phyloP scores from a whole-genome alignment of 192 early-diverging fungal species.

The Haplosporangium gracile region DNA sequence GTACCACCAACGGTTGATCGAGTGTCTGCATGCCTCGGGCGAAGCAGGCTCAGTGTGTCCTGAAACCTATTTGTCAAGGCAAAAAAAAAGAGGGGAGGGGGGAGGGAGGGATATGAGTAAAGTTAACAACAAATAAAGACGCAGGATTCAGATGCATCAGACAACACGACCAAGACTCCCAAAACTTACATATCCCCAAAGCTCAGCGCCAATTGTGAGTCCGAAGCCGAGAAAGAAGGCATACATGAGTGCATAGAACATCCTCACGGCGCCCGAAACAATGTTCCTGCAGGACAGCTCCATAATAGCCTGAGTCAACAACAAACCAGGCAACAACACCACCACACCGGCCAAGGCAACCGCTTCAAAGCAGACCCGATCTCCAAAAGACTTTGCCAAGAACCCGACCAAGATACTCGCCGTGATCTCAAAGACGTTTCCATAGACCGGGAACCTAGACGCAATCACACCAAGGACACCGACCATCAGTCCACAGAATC shows the following conservation, averaged over 20 bases:
- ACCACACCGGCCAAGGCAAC: constrained; percentile 53
- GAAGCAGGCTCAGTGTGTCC: constrained; percentile 19
- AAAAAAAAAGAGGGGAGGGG: background rate
- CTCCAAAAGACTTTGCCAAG: constrained; percentile 53
- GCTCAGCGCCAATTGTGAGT: constrained; percentile 46
- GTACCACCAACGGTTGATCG: constrained; percentile 52
- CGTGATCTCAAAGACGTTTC: constrained; percentile 56
- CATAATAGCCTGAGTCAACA: constrained; percentile 58
- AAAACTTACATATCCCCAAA: constrained; percentile 49
- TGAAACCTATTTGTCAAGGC: constrained; percentile 5
- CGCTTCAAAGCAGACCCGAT: constrained; percentile 53
- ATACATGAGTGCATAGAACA: constrained; percentile 59
- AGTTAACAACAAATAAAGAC: background rate
- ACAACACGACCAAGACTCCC: background rate
- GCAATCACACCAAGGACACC: constrained; percentile 53
- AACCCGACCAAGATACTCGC: constrained; percentile 55
- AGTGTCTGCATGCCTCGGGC: constrained; percentile 38
- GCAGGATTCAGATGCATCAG: background rate
- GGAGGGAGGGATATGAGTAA: background rate
- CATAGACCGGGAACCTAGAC: constrained; percentile 49
- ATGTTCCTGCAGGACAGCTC: constrained; percentile 53
- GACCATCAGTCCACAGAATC: constrained; percentile 46
- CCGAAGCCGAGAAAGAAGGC: constrained; percentile 60
- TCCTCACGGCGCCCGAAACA: constrained; percentile 54
- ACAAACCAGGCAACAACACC: constrained; percentile 55